A percentile compares a stretch with the other conserved stretches of the same genome.
Evolutionary conservation across 1,139 yeast species (phyloP).

Genomic region (Cylindricascospora bacillispora): DNA sequence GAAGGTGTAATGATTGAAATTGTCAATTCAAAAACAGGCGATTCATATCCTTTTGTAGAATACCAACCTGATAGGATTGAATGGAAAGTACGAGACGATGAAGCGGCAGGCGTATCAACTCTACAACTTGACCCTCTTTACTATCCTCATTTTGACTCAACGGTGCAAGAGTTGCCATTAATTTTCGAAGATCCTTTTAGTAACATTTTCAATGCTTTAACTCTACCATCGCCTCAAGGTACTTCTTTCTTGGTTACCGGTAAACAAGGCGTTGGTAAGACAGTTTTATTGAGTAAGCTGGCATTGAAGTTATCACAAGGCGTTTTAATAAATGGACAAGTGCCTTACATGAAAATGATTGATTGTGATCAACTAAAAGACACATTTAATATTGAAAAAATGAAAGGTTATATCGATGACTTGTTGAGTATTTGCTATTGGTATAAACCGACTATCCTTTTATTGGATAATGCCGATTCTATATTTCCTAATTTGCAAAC

Average conservation of each 20-base stretch:
- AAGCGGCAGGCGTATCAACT: too few species aligned
- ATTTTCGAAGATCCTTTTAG: too few species aligned
- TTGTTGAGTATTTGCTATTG: constrained; percentile 56
- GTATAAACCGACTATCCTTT: constrained; percentile 64
- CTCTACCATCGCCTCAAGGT: too few species aligned
- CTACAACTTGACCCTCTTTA: too few species aligned
- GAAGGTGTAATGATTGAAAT: too few species aligned
- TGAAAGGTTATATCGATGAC: constrained; percentile 38
- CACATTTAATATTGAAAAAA: constrained; percentile 28
- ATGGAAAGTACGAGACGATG: too few species aligned
- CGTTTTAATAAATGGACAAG: constrained; percentile 31
- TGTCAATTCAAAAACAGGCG: too few species aligned
- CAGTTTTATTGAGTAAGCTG: constrained; percentile 30
- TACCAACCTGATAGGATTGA: too few species aligned
- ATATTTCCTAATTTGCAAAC: constrained; percentile 34
- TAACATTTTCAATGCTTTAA: too few species aligned
- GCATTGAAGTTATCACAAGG: constrained; percentile 31
- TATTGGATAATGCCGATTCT: constrained; percentile 74
- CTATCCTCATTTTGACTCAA: too few species aligned
- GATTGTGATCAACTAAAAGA: constrained; percentile 34
- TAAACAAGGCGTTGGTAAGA: constrained; percentile 70
- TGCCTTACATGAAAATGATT: constrained; percentile 34
- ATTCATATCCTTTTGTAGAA: too few species aligned
- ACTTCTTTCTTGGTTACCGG: constrained; percentile 73
- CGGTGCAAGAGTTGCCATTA: too few species aligned